Evolutionary conservation across 2,329 filamentous ascomycete genomes (phyloP).

Genomic region (Lasiodiplodia theobromae): DNA sequence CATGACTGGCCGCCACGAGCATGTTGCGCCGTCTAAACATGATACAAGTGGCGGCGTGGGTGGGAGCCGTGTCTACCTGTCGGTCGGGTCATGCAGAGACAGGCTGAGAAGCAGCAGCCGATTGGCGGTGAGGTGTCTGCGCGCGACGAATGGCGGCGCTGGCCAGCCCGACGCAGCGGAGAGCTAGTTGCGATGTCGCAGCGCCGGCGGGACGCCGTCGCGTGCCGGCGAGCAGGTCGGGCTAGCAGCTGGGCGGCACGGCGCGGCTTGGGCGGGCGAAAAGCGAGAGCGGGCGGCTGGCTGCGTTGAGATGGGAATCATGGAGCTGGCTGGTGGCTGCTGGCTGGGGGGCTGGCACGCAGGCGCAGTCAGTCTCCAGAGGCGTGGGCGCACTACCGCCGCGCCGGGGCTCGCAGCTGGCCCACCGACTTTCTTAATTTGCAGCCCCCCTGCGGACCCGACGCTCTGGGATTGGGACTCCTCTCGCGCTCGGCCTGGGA

Average conservation of each 20-base stretch:
- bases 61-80: conserved; percentile 18
- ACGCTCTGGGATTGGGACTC: conserved; percentile 10
- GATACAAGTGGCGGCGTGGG: conserved; percentile 19
- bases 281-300: not conserved
- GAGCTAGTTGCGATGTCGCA: not conserved
- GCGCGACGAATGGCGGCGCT: conserved; percentile 8
- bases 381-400: conserved; percentile 8
- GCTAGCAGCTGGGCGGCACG: not conserved
- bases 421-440: conserved; percentile 25
- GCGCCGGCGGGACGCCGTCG: not conserved
- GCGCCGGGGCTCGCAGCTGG: conserved; percentile 1
- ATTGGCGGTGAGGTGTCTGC: conserved; percentile 11
- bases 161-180: conserved; percentile 12
- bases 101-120: conserved; percentile 6
- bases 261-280: not conserved
- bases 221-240: conserved; percentile 4
- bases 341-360: not conserved
- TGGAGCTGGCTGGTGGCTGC: not conserved
- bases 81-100: conserved; percentile 17
- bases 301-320: not conserved
- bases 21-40: conserved; percentile 17
- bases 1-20: conserved; percentile 18
- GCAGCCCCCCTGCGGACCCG: conserved; percentile 14
- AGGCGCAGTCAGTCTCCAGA: conserved; percentile 4
- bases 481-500: conserved; percentile 24